A percentile compares a stretch with the other conserved stretches of the same genome.
Conservation (phyloP, 2,329 filamentous ascomycete species). For the Chaetomiaceae sp. region DNA sequence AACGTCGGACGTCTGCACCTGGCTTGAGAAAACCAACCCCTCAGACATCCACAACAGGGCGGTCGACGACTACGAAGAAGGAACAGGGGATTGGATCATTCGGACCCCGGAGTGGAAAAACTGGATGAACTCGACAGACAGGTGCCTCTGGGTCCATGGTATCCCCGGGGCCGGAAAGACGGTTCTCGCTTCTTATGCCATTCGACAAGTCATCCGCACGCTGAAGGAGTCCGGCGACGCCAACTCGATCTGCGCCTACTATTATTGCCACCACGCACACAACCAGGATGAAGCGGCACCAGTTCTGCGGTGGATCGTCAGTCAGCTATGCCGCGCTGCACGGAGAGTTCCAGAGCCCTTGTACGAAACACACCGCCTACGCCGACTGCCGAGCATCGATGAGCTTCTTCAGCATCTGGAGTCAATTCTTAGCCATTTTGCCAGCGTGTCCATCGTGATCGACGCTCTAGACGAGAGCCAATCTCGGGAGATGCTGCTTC, state of each 20-base stretch:
- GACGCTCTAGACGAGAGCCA: slow-evolving; percentile 26
- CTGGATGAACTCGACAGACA: background rate
- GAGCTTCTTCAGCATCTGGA: slow-evolving; percentile 21
- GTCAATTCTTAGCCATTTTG: background rate
- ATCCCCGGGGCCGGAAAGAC: slow-evolving; percentile 15
- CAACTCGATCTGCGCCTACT: slow-evolving; percentile 22
- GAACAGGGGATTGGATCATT: slow-evolving; percentile 4
- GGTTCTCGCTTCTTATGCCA: slow-evolving; percentile 4
- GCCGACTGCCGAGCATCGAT: slow-evolving; percentile 13
- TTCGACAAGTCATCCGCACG: too few species aligned
- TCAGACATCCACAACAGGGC: slow-evolving; percentile 2
- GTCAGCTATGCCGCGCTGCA: slow-evolving; percentile 25
- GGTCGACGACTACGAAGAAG: background rate
- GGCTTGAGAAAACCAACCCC: slow-evolving; percentile 5
- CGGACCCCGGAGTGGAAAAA: background rate
- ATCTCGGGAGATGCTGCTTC: slow-evolving; percentile 12
- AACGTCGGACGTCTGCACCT: too few species aligned
- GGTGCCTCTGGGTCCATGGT: slow-evolving; percentile 10
- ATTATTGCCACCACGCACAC: slow-evolving; percentile 30
- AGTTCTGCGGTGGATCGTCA: slow-evolving; percentile 27
- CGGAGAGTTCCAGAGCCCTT: background rate
- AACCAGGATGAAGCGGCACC: slow-evolving; percentile 28
- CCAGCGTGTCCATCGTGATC: slow-evolving; percentile 26
- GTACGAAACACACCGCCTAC: background rate
- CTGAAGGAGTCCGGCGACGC: too few species aligned